Evolutionary conservation across 163 green algal genomes (phyloP), one percentile per base, ranked within the genome.

Genomic region (Coccomyxa subellipsoidea): DNA sequence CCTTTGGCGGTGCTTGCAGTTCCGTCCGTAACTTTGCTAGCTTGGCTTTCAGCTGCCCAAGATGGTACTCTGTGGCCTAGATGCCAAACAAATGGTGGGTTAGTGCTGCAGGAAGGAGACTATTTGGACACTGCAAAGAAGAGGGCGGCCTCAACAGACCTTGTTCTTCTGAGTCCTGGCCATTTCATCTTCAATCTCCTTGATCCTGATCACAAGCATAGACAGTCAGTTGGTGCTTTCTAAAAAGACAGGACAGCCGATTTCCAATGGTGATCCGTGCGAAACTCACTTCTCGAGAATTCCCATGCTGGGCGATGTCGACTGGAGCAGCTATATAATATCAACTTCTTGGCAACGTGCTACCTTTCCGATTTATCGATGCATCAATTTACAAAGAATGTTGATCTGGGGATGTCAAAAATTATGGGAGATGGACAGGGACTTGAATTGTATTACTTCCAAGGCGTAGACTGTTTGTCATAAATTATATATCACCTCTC

Each of bases 101-200:
- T n/a, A n/a, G n/a, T n/a, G n/a, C n/a, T n/a, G n/a, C n/a, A n/a
- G n/a, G n/a, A n/a, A n/a, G 35, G n/a, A 34, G 21, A 39, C 0
- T 38, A 7, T 0, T 12, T 35, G 2, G 66, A 35, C 5, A 4
- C 1, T 73, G 66, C 66, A 73, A 0, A 73, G 18, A 36, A 36
- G 29, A 73, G 27, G 31, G 18, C 31, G 36, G 38, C 54, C 38
- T 59, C 69, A 82, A 81, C 34, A 27, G 37, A 93, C 92, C 89
- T 99, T 99, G 86, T 99, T 99, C 87, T 98, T 99, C 86, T 99
- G 97, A n/a, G 97, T 99, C 36, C 94, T 87, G 66, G 82, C 81
- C 95, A 99, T 99, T 89, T 99, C 96, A 54, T 90, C 66, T 93
- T 99, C 96, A 70, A 99, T 99, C 70, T 99, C 96, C 86, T 96